These are phyloP conservation scores for Dendrocalamus latiflorus DNA, from an alignment of 202 grass and related monocot genomes.

Conservation along the genomic window DNA sequence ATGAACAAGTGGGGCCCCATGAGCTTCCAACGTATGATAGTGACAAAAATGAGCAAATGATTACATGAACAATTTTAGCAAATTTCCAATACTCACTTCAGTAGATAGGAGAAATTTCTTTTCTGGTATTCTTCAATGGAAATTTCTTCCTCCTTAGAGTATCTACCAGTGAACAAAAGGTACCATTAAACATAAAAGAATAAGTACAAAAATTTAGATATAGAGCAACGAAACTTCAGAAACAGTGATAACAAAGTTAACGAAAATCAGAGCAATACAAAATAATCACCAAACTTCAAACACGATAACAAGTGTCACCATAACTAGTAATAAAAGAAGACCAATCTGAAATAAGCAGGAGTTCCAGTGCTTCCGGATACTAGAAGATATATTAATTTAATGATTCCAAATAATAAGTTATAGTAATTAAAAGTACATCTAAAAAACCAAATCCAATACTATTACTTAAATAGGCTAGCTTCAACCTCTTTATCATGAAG, in stretches of 20 bases:
- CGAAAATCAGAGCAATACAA: background rate
- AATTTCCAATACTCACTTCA: slow-evolving; percentile 60
- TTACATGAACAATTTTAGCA: background rate
- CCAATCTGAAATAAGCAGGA: background rate
- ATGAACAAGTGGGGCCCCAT: background rate
- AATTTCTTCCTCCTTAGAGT: too few relatives aligned
- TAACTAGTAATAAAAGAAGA: background rate
- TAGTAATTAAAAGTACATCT: background rate
- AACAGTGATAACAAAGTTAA: background rate
- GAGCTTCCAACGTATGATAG: background rate
- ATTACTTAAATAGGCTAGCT: background rate
- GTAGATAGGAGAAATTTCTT: slow-evolving; percentile 85
- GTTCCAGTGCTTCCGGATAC: background rate
- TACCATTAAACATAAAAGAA: background rate
- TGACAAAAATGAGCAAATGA: background rate
- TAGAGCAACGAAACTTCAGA: background rate
- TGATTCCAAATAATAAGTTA: background rate
- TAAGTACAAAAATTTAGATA: background rate
- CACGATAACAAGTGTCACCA: background rate
- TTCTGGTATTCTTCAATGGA: slow-evolving; percentile 56
- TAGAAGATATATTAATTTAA: background rate
- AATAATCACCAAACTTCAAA: background rate
- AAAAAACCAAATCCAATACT: background rate
- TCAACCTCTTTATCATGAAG: background rate
- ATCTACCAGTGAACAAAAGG: slow-evolving; percentile 36